Conservation (phyloP, 1,284 basidiomycete species). For the Ustilago sp. region DNA sequence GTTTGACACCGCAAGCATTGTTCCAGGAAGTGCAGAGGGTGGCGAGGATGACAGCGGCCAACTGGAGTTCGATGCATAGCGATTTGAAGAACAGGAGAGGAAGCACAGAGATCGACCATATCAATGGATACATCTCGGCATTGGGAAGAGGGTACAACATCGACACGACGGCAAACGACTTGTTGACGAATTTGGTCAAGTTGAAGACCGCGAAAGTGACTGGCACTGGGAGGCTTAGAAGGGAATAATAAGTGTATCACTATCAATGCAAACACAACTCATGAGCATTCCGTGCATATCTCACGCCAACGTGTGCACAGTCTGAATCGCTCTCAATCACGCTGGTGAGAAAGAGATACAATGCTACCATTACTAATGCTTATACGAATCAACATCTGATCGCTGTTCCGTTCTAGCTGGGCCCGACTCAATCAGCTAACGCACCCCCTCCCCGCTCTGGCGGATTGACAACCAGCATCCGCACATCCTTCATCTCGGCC, state of each 20-base stretch:
- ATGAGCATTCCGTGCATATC: not conserved
- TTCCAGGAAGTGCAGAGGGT: constrained; percentile 58
- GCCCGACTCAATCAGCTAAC: constrained; percentile 19
- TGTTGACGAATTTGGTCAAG: constrained; percentile 76
- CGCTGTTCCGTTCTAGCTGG: not conserved
- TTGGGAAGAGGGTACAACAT: constrained; percentile 78
- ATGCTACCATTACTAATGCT: not conserved
- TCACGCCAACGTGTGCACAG: not conserved
- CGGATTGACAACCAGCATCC: constrained; percentile 34
- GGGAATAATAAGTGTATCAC: constrained; percentile 2
- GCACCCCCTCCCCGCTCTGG: constrained; percentile 33
- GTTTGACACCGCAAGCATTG: constrained; percentile 53
- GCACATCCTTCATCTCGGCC: constrained; percentile 30
- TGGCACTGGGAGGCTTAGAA: constrained; percentile 18
- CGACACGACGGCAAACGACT: constrained; percentile 76
- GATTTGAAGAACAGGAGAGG: constrained; percentile 54
- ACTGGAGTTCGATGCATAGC: constrained; percentile 64
- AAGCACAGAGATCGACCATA: constrained; percentile 73
- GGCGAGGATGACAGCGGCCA: constrained; percentile 49
- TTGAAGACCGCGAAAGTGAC: constrained; percentile 70
- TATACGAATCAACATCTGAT: not conserved
- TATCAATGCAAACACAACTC: constrained; percentile 1
- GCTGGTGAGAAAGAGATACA: not conserved
- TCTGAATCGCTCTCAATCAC: not conserved
- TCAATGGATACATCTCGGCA: constrained; percentile 85